Evolutionary conservation across 2,329 filamentous ascomycete genomes (phyloP).

Genomic region (Trichoderma simmonsii): DNA sequence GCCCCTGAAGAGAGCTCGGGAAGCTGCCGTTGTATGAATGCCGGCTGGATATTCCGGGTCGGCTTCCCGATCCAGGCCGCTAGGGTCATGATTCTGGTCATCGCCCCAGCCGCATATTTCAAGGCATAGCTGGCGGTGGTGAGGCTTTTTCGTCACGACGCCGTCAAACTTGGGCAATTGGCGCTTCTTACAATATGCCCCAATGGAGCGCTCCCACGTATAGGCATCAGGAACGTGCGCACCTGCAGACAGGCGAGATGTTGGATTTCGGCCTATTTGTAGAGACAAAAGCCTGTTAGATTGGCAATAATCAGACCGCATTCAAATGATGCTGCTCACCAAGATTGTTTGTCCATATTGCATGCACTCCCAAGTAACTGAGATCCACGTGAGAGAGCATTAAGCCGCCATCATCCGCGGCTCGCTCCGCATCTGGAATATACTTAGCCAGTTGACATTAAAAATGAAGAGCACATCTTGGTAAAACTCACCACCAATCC

Average conservation of each 20-base stretch:
- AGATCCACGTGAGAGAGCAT: constrained; percentile 65
- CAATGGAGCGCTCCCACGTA: constrained; percentile 61
- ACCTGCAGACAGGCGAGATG: constrained; percentile 46
- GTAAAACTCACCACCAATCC: constrained; percentile 58
- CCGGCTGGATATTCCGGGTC: constrained; percentile 50
- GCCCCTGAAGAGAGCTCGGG: constrained; percentile 71
- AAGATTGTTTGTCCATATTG: constrained; percentile 68
- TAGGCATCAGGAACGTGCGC: constrained; percentile 45
- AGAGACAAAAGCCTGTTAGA: not conserved
- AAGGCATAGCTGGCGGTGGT: constrained; percentile 72
- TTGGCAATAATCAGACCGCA: not conserved
- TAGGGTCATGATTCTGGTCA: constrained; percentile 45
- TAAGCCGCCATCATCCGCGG: constrained; percentile 68
- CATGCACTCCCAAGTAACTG: constrained; percentile 70
- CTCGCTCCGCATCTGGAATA: constrained; percentile 56
- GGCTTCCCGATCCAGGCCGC: constrained; percentile 42
- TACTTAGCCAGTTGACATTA: constrained; percentile 5
- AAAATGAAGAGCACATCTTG: not conserved
- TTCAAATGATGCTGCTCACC: constrained; percentile 41
- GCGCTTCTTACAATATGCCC: constrained; percentile 60
- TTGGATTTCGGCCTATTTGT: constrained; percentile 45
- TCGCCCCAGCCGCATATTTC: constrained; percentile 72
- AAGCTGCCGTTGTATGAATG: constrained; percentile 69
- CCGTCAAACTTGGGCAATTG: constrained; percentile 63
- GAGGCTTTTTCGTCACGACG: constrained; percentile 59